Conservation (phyloP, 257 asterid genomes). For the Ballota nigra region DNA sequence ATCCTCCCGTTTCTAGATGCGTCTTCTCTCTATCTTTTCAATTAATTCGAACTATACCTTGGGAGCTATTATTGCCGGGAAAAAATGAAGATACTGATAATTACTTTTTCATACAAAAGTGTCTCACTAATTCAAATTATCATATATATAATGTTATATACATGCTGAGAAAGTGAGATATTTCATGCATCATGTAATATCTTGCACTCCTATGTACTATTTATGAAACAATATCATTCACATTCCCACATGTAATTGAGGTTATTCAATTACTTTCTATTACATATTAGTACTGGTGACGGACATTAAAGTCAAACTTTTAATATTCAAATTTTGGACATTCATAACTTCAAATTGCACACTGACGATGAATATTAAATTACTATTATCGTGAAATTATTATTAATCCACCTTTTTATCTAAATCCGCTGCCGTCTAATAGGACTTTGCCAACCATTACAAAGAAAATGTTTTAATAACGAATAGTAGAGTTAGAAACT, state of each 20-base stretch:
- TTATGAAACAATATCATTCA: constrained; percentile 17
- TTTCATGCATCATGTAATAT: constrained; percentile 1
- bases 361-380: not conserved
- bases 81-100: not conserved
- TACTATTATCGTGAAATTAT: not conserved
- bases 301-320: constrained; percentile 7
- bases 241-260: not conserved
- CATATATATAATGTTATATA: not conserved
- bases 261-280: not conserved
- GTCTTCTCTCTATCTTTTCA: too few relatives aligned
- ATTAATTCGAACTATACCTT: too few relatives aligned
- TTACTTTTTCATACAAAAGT: not conserved
- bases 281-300: not conserved
- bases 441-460: constrained; percentile 11
- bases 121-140: not conserved
- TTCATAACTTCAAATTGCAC: not conserved
- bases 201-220: constrained; percentile 21
- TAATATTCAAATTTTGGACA: not conserved
- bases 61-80: not conserved
- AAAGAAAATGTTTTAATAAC: too few relatives aligned
- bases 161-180: constrained; percentile 23
- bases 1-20: too few relatives aligned
- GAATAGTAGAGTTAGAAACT: too few relatives aligned
- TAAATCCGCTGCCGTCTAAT: not conserved
- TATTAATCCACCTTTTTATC: constrained; percentile 19